Percentiles rank a stretch among this genome's conserved stretches.
phyloP scores from a whole-genome alignment of 805 yeast species.

The Barnettozyma salicaria region DNA sequence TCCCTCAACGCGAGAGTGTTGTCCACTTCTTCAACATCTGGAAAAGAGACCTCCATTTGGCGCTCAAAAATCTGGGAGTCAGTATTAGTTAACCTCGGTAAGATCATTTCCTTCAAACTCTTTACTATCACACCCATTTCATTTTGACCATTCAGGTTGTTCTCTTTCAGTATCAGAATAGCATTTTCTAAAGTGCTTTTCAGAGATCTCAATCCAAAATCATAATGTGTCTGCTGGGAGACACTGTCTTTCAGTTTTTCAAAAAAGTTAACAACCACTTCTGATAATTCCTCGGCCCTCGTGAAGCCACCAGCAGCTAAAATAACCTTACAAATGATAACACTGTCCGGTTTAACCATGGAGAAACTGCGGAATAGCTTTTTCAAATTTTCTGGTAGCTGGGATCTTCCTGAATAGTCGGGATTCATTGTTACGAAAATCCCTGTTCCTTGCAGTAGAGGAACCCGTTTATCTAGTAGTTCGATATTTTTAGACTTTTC shows the following conservation, averaged over 20 bases:
- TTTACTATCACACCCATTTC: slow-evolving; percentile 37
- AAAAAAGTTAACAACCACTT: slow-evolving; percentile 50
- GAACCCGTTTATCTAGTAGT: slow-evolving; percentile 36
- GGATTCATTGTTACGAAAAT: slow-evolving; percentile 91
- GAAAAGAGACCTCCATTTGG: slow-evolving; percentile 25
- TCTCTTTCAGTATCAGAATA: slow-evolving; percentile 37
- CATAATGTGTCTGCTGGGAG: slow-evolving; percentile 69
- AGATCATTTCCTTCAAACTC: slow-evolving; percentile 54
- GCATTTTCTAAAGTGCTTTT: slow-evolving; percentile 60
- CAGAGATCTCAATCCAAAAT: slow-evolving; percentile 81
- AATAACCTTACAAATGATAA: slow-evolving; percentile 63
- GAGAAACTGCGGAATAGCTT: slow-evolving; percentile 71
- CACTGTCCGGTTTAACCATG: slow-evolving; percentile 66
- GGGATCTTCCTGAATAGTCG: slow-evolving; percentile 74
- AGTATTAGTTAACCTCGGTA: slow-evolving; percentile 55
- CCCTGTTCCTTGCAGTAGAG: slow-evolving; percentile 49
- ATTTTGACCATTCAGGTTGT: slow-evolving; percentile 1
- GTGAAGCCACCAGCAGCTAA: slow-evolving; percentile 66
- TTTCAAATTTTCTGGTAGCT: slow-evolving; percentile 79
- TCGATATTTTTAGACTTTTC: slow-evolving; percentile 24
- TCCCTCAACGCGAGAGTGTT: slow-evolving; percentile 27
- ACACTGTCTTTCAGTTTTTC: slow-evolving; percentile 33
- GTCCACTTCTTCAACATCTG: slow-evolving; percentile 18
- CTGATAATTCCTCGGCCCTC: slow-evolving; percentile 40
- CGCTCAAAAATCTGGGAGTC: slow-evolving; percentile 43